These are phyloP conservation scores for Citrus cavaleriei DNA, from an alignment of 345 rosid genomes.

Conservation along the genomic window DNA sequence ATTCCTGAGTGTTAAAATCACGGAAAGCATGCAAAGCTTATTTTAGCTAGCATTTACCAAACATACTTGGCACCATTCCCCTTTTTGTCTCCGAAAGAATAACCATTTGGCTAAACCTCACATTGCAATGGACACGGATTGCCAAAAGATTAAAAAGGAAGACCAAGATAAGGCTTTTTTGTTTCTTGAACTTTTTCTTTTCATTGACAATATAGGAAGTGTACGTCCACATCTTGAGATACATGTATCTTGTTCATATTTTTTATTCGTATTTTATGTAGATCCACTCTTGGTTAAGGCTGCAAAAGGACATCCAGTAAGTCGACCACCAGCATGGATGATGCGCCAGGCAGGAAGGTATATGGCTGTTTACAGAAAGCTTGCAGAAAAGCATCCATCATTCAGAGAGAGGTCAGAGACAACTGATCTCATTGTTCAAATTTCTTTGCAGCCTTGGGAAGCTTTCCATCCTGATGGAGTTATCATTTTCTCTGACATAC, in stretches of 20 bases:
- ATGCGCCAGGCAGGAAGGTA: constrained; percentile 99
- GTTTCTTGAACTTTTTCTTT: background rate
- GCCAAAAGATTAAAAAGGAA: background rate
- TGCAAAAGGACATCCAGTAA: constrained; percentile 74
- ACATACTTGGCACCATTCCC: background rate
- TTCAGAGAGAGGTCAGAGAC: constrained; percentile 95
- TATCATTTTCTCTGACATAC: constrained; percentile 91
- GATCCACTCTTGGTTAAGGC: constrained; percentile 90
- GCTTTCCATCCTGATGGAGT: constrained; percentile 91
- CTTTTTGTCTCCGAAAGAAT: too few relatives aligned
- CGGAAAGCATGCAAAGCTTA: background rate
- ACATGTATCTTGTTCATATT: background rate
- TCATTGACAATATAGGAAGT: background rate
- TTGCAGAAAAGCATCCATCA: constrained; percentile 88
- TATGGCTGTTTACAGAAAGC: constrained; percentile 94
- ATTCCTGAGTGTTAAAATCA: background rate
- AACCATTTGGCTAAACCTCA: background rate
- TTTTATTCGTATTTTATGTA: constrained; percentile 24
- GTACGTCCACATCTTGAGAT: background rate
- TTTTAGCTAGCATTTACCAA: background rate
- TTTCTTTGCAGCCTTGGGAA: constrained; percentile 96
- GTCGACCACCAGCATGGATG: constrained; percentile 98
- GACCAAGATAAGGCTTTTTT: background rate
- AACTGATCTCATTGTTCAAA: constrained; percentile 87
- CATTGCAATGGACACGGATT: background rate